Evolutionary conservation across 73 alveolate genomes (phyloP).

Genomic region (Tetrahymena borealis): DNA sequence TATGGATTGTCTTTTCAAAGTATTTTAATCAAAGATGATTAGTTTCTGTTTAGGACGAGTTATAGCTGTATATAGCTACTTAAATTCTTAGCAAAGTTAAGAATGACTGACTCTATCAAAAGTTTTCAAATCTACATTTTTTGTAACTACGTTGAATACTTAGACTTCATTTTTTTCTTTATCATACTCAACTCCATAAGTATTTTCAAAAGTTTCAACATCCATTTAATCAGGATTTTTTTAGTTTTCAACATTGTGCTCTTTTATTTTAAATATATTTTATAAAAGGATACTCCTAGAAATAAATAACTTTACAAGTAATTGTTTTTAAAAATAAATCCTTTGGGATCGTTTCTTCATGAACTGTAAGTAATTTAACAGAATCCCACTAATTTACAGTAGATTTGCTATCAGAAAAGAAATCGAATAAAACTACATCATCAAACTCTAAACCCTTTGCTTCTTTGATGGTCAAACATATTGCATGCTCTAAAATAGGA

Average conservation of each 20-base stretch:
- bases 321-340: neutral
- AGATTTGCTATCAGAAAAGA: conserved; percentile 49
- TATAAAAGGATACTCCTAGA: neutral
- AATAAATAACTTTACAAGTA: neutral
- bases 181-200: neutral
- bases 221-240: neutral
- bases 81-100: conserved; percentile 66
- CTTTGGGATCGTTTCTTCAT: neutral
- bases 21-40: conserved; percentile 64
- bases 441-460: conserved; percentile 80
- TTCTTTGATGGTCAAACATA: conserved; percentile 73
- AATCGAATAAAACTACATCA: conserved; percentile 68
- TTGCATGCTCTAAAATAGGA: conserved; percentile 41
- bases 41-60: conserved; percentile 79
- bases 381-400: conserved; percentile 44
- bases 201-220: neutral
- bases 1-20: conserved; percentile 47
- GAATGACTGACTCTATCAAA: conserved; percentile 16
- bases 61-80: conserved; percentile 74
- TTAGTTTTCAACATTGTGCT: neutral
- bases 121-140: conserved; percentile 6
- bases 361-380: conserved; percentile 6
- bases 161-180: neutral
- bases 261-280: neutral
- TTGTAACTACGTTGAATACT: neutral